A percentile compares a stretch with the other conserved stretches of the same genome.
Evolutionary conservation across 441 rosid species (phyloP).

Genomic region (Biscutella auriculata): DNA sequence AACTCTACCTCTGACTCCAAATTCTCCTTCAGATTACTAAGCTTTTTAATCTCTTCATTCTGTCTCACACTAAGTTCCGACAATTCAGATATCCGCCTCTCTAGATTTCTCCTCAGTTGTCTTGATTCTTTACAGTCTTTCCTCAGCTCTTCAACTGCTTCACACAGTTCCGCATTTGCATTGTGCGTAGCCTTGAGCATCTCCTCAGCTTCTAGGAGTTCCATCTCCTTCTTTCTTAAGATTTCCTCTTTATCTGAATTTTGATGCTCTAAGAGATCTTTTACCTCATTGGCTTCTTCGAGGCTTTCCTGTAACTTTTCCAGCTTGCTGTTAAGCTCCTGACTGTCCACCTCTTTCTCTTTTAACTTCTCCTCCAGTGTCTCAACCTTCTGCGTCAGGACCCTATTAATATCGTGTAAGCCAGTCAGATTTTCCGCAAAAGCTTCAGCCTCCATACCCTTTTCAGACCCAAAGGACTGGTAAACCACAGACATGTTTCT

Average conservation of each 20-base stretch:
- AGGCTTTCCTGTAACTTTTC: slow-evolving; percentile 51
- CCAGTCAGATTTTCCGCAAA: slow-evolving; percentile 34
- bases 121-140: slow-evolving; percentile 47
- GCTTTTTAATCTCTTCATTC: slow-evolving; percentile 43
- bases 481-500: slow-evolving; percentile 40
- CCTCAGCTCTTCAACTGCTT: slow-evolving; percentile 57
- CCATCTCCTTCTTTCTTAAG: slow-evolving; percentile 44
- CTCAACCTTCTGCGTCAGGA: slow-evolving; percentile 40
- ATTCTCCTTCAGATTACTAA: slow-evolving; percentile 37
- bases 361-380: slow-evolving; percentile 39
- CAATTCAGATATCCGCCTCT: slow-evolving; percentile 38
- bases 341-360: slow-evolving; percentile 39
- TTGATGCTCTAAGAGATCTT: slow-evolving; percentile 50
- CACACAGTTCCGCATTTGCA: slow-evolving; percentile 43
- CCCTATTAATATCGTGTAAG: slow-evolving; percentile 27
- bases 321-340: slow-evolving; percentile 32
- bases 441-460: slow-evolving; percentile 38
- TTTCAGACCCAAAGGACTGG: slow-evolving; percentile 47
- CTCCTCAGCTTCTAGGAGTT: slow-evolving; percentile 58
- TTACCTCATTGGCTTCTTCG: slow-evolving; percentile 42
- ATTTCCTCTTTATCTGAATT: slow-evolving; percentile 39
- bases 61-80: slow-evolving; percentile 31
- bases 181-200: slow-evolving; percentile 54
- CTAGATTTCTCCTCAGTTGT: slow-evolving; percentile 27
- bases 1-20: slow-evolving; percentile 43